Evolutionary conservation across 2,329 filamentous ascomycete species (phyloP).

Genomic region (Zymoseptoria brevis): DNA sequence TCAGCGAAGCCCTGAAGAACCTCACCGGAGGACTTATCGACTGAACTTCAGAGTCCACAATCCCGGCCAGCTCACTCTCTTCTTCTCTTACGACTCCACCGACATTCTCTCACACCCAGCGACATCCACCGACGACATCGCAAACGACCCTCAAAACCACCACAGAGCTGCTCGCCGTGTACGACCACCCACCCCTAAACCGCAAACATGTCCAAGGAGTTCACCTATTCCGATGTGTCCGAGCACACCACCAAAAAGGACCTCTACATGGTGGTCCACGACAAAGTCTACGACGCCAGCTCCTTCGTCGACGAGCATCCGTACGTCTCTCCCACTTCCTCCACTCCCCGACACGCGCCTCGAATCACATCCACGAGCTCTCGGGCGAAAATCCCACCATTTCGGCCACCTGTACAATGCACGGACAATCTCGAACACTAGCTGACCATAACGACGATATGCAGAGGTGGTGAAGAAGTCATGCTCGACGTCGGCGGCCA

Average conservation of each 20-base stretch:
- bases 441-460: constrained; percentile 1
- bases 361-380: not conserved
- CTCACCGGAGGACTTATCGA: not conserved
- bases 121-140: not conserved
- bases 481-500: constrained; percentile 91
- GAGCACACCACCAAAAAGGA: constrained; percentile 92
- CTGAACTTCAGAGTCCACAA: not conserved
- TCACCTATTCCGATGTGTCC: constrained; percentile 73
- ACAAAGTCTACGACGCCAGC: constrained; percentile 87
- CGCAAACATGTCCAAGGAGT: constrained; percentile 51
- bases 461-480: constrained; percentile 94
- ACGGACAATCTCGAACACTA: constrained; percentile 5
- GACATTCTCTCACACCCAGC: not conserved
- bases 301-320: constrained; percentile 97
- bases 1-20: not conserved
- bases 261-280: constrained; percentile 82
- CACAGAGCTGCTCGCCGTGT: not conserved
- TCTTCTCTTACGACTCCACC: not conserved
- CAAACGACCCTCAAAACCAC: not conserved
- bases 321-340: constrained; percentile 42
- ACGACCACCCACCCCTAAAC: constrained; percentile 16
- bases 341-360: not conserved
- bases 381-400: not conserved
- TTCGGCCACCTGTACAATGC: not conserved
- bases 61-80: not conserved